Evolutionary conservation across 208 protist genomes (phyloP), one percentile per base, ranked within the genome.

Genomic region (Crithidia mellificae): DNA sequence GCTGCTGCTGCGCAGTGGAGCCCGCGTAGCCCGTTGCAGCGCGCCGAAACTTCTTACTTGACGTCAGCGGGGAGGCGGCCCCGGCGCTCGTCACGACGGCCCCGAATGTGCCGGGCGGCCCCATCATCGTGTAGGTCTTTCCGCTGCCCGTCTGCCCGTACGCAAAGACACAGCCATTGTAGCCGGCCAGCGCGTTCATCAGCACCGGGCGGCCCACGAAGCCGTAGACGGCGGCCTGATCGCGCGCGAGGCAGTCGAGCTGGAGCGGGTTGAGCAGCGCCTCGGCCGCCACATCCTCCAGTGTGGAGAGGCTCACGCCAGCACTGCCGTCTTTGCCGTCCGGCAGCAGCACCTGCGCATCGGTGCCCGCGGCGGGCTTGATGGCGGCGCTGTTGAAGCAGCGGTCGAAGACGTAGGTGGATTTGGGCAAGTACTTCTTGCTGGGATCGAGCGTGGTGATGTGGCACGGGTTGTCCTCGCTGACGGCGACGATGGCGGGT

Each of bases 61-160:
- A 19, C 9, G 41, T 17, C 38, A 41, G 32, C 17, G 46, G 9
- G 1, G 58, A 19, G 12, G 41, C 8, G 29, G 25, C 27, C n/a
- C 9, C 38, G 0, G 59, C 27, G 27, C 54, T 46, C 0, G 34
- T 41, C 14, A 51, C 32, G 17, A 44, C 27, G 1, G 69, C 61
- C 25, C 62, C 61, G 24, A 64, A 63, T 6, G 36, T 63, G 24
- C 62, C 69, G 1, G 61, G 69, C 20, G 74, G 77, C 0, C 95
- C 94, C 69, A 95, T 84, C 84, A 98, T 98, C 3, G 96, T 97
- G 85, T 95, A 96, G 2, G 96, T 97, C 74, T 98, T 98, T 65
- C 95, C 95, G 34, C 78, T 85, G 44, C 86, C 84, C 3, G 95
- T 98, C 73, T 95, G 88, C 3, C 93, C 93, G 56, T 96, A 97